A percentile compares a stretch with the other conserved stretches of the same genome.
These are phyloP conservation scores for Erysimum pusillum DNA, from an alignment of 441 rosid species.

Conservation along the genomic window DNA sequence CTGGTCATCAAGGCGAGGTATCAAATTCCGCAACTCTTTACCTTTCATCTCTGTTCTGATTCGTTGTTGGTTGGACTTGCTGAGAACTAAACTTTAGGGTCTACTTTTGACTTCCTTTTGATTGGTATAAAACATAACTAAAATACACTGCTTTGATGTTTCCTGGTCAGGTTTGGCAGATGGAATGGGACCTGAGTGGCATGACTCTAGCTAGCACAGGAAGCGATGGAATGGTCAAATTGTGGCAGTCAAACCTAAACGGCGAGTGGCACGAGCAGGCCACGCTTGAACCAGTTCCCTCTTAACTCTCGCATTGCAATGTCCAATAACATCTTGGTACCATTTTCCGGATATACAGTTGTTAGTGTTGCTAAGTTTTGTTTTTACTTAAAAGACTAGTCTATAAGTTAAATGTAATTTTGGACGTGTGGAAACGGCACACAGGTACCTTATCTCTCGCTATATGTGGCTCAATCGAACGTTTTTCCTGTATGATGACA, in stretches of 20 bases:
- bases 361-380: too few species aligned
- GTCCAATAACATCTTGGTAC: not conserved
- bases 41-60: slow-evolving; percentile 13
- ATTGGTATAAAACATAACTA: not conserved
- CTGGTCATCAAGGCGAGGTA: slow-evolving; percentile 88
- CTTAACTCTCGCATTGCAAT: slow-evolving; percentile 36
- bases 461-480: too few species aligned
- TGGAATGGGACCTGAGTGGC: slow-evolving; percentile 99
- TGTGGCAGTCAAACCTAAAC: slow-evolving; percentile 95
- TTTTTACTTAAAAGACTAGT: slow-evolving; percentile 12
- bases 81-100: slow-evolving; percentile 3
- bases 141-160: not conserved
- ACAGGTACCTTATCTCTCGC: not conserved
- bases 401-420: not conserved
- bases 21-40: slow-evolving; percentile 10
- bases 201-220: slow-evolving; percentile 91
- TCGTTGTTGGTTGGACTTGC: not conserved
- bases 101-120: slow-evolving; percentile 10
- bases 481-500: too few species aligned
- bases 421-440: not conserved
- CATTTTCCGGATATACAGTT: slow-evolving; percentile 7
- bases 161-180: slow-evolving; percentile 80
- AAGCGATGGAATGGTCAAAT: slow-evolving; percentile 70
- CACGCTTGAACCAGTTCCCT: slow-evolving; percentile 59
- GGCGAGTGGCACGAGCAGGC: slow-evolving; percentile 93